phyloP scores from a whole-genome alignment of 2,329 filamentous ascomycete genomes.

The Paradendryphiella salina region DNA sequence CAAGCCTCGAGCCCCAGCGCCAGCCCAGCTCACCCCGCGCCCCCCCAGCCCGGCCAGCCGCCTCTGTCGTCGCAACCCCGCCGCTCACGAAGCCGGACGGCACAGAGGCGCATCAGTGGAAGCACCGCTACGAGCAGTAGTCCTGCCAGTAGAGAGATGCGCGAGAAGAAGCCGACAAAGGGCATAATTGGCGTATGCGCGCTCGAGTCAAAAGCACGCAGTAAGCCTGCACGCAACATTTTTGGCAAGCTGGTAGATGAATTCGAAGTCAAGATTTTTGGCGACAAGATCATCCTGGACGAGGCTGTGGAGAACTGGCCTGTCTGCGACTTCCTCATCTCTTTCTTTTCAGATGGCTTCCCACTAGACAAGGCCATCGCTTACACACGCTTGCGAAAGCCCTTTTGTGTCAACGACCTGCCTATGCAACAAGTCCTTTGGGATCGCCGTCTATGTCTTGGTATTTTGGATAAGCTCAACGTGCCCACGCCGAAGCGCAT shows the following conservation, averaged over 20 bases:
- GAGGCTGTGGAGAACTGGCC: constrained; percentile 97
- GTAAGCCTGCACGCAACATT: constrained; percentile 96
- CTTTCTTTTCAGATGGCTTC: constrained; percentile 97
- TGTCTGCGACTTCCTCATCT: constrained; percentile 93
- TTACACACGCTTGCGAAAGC: constrained; percentile 89
- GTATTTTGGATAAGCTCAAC: constrained; percentile 82
- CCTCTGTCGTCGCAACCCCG: constrained; percentile 24
- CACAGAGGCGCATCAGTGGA: constrained; percentile 76
- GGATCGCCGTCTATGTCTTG: constrained; percentile 89
- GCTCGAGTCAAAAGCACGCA: constrained; percentile 90
- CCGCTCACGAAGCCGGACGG: constrained; percentile 48
- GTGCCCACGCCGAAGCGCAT: constrained; percentile 87
- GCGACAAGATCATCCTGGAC: constrained; percentile 97
- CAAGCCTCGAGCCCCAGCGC: constrained; percentile 14
- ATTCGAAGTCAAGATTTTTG: constrained; percentile 97
- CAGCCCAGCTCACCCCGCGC: constrained; percentile 21
- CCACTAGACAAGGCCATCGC: constrained; percentile 95
- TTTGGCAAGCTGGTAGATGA: constrained; percentile 89
- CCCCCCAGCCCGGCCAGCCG: constrained; percentile 22
- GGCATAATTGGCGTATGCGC: constrained; percentile 90
- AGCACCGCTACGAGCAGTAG: constrained; percentile 84
- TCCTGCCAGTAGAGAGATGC: constrained; percentile 65
- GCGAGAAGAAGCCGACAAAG: constrained; percentile 56
- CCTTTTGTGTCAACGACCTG: constrained; percentile 96
- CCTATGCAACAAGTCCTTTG: constrained; percentile 97